phyloP scores from a whole-genome alignment of 2,329 filamentous ascomycete species.

The Aspergillus tubingensis region DNA sequence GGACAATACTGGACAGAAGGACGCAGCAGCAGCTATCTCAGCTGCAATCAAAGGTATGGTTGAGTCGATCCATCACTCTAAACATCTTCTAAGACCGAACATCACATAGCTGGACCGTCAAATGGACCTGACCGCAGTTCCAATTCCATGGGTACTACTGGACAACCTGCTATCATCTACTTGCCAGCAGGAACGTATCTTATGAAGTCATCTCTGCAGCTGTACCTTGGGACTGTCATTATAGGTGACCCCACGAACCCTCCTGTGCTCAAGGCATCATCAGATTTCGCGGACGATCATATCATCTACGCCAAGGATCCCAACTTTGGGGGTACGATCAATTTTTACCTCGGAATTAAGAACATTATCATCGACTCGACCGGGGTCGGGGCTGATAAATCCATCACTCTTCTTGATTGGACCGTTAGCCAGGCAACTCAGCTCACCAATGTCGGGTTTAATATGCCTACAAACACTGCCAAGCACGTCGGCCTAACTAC shows the following conservation, averaged over 20 bases:
- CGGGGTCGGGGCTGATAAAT: conserved; percentile 24
- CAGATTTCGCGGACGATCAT: conserved; percentile 55
- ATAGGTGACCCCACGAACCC: conserved; percentile 42
- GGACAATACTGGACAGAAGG: conserved; percentile 34
- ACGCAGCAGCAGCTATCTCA: conserved; percentile 33
- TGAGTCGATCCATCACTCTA: not conserved
- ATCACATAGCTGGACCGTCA: conserved; percentile 23
- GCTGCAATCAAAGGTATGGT: conserved; percentile 32
- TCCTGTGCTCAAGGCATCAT: conserved; percentile 56
- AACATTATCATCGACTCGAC: conserved; percentile 45
- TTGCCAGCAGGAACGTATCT: conserved; percentile 34
- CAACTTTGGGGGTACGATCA: conserved; percentile 31
- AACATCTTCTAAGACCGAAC: not conserved
- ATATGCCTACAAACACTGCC: conserved; percentile 36
- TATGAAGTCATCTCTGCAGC: conserved; percentile 26
- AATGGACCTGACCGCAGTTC: conserved; percentile 28
- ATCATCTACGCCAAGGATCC: conserved; percentile 55
- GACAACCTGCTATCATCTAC: conserved; percentile 34
- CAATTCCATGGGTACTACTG: conserved; percentile 32
- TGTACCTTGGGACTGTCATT: conserved; percentile 39
- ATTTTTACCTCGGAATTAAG: conserved; percentile 42
- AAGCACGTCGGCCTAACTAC: conserved; percentile 39
- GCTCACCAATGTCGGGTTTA: conserved; percentile 42
- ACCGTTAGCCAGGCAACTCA: conserved; percentile 42
- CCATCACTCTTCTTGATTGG: conserved; percentile 42